Evolutionary conservation across 441 rosid species (phyloP).

Genomic region (Mallotus japonicus): DNA sequence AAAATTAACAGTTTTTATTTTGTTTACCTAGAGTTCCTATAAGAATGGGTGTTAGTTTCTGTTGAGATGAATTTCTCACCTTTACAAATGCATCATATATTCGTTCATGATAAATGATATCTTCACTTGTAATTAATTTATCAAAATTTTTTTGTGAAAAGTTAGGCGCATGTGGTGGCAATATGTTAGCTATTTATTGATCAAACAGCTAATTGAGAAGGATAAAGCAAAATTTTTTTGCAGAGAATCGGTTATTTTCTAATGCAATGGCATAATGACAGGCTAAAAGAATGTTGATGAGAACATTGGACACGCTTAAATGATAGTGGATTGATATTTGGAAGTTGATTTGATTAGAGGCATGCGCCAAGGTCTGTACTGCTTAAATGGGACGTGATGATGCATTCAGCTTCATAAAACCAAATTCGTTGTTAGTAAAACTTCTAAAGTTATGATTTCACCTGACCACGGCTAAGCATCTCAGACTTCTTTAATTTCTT

Average conservation of each 20-base stretch:
- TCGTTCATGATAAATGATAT: not conserved
- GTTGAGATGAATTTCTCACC: not conserved
- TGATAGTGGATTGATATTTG: not conserved
- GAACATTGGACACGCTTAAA: not conserved
- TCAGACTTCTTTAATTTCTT: conserved; percentile 91
- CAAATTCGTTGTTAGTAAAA: not conserved
- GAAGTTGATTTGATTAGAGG: not conserved
- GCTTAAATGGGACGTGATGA: not conserved
- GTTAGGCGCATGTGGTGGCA: not conserved
- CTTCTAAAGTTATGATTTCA: conserved; percentile 22
- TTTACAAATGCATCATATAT: not conserved
- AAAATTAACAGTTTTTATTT: not conserved
- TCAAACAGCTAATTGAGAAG: not conserved
- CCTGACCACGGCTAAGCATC: conserved; percentile 99
- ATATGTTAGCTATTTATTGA: not conserved
- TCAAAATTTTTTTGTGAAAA: not conserved
- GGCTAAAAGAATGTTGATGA: conserved; percentile 6
- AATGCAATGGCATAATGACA: not conserved
- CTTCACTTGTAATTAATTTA: not conserved
- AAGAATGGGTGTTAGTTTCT: not conserved
- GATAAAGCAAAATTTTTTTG: not conserved
- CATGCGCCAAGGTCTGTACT: no score
- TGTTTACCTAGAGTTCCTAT: not conserved
- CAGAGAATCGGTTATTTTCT: conserved; percentile 1
- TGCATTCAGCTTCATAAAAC: not conserved